phyloP scores from a whole-genome alignment of 805 yeast species.

The Candida manassasensis region DNA sequence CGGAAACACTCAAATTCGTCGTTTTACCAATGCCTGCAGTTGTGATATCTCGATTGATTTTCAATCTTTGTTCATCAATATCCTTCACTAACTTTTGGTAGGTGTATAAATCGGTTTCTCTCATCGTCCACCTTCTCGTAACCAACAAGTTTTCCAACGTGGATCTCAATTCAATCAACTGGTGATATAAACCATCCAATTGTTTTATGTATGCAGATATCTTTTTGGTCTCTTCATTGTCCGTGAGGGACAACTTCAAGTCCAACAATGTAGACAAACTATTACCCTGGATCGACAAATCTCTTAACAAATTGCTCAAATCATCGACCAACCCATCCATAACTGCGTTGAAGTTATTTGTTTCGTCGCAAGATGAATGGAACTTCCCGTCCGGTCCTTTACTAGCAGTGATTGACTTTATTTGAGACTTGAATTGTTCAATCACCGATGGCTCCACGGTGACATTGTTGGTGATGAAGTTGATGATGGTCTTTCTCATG shows the following conservation, averaged over 20 bases:
- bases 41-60: constrained; percentile 18
- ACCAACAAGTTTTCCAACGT: constrained; percentile 78
- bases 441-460: constrained; percentile 1
- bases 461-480: constrained; percentile 21
- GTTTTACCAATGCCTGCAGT: background rate
- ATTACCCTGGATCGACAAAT: constrained; percentile 25
- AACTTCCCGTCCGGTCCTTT: constrained; percentile 42
- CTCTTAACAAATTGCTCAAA: constrained; percentile 70
- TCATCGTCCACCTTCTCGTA: constrained; percentile 94
- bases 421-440: constrained; percentile 2
- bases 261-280: constrained; percentile 21
- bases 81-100: constrained; percentile 71
- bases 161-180: constrained; percentile 60
- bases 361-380: constrained; percentile 10
- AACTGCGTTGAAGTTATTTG: constrained; percentile 31
- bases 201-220: constrained; percentile 10
- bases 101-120: constrained; percentile 88
- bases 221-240: constrained; percentile 12
- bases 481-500: constrained; percentile 58
- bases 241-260: constrained; percentile 5
- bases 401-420: constrained; percentile 1
- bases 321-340: constrained; percentile 78
- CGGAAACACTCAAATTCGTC: background rate
- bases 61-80: constrained; percentile 68
- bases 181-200: constrained; percentile 55